Conservation (phyloP, 768 basidiomycete genomes). For the Coprinopsis sp. region DNA sequence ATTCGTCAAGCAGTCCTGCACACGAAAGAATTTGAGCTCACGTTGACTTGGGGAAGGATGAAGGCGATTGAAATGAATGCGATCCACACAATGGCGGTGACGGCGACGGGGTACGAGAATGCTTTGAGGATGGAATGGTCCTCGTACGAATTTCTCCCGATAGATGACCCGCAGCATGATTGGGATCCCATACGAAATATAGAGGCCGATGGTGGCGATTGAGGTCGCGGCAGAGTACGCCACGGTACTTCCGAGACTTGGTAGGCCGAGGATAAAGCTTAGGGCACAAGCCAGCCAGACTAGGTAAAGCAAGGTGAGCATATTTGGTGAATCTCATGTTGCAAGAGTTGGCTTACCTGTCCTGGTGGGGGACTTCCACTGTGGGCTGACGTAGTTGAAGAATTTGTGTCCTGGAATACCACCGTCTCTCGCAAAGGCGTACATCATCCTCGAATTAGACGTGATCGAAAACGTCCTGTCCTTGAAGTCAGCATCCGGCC, state of each 20-base stretch:
- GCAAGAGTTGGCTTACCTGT: constrained; percentile 46
- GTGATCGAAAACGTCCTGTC: constrained; percentile 70
- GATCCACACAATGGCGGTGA: constrained; percentile 62
- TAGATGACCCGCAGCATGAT: constrained; percentile 65
- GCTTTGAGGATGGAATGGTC: constrained; percentile 69
- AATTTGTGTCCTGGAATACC: constrained; percentile 65
- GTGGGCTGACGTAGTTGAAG: constrained; percentile 57
- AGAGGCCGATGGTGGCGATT: constrained; percentile 72
- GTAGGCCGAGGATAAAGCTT: constrained; percentile 70
- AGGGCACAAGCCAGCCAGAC: constrained; percentile 79
- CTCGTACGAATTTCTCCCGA: constrained; percentile 52
- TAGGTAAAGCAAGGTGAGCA: constrained; percentile 17
- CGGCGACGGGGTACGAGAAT: constrained; percentile 57
- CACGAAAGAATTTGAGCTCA: constrained; percentile 18
- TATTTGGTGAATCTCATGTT: not conserved
- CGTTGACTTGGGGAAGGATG: constrained; percentile 65
- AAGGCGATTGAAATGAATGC: constrained; percentile 69
- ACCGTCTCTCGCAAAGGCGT: constrained; percentile 72
- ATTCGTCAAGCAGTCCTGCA: not conserved
- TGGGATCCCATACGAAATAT: constrained; percentile 76
- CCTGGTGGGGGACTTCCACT: constrained; percentile 60
- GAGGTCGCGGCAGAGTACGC: constrained; percentile 60
- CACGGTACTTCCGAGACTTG: constrained; percentile 67
- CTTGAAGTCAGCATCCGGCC: not conserved
- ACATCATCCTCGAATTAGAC: constrained; percentile 81